phyloP scores from a whole-genome alignment of 1,284 basidiomycete genomes.

The Earliella scabrosa region DNA sequence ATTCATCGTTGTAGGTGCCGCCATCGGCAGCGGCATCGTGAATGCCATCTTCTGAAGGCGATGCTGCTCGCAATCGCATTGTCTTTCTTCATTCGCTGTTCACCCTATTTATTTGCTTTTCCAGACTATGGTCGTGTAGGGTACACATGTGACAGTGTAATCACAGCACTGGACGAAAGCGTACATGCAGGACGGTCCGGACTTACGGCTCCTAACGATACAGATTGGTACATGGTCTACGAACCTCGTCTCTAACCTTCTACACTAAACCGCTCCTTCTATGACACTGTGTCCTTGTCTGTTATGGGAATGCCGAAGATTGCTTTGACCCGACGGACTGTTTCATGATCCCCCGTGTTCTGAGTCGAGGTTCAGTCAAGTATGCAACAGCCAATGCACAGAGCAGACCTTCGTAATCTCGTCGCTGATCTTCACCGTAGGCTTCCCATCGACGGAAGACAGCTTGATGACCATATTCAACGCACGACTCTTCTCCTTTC shows the following conservation, averaged over 20 bases:
- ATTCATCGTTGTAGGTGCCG: conserved; percentile 37
- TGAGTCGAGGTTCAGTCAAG: conserved; percentile 19
- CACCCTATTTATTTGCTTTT: no score
- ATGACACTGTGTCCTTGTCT: conserved; percentile 11
- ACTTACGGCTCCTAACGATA: no score
- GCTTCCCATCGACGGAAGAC: conserved; percentile 68
- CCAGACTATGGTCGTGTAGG: conserved; percentile 8
- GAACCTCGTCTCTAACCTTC: no score
- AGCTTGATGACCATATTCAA: conserved; percentile 96
- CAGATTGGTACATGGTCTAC: neutral
- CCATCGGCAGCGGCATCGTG: conserved; percentile 44
- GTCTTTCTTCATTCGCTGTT: no score
- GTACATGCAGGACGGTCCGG: no score
- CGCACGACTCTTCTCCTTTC: conserved; percentile 70
- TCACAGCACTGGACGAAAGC: no score
- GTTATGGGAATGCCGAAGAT: conserved; percentile 36
- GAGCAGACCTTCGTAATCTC: conserved; percentile 84
- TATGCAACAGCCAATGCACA: neutral
- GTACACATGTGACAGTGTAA: conserved; percentile 7
- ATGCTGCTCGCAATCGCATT: no score
- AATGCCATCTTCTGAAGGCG: conserved; percentile 43
- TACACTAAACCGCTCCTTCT: neutral
- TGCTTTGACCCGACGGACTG: conserved; percentile 48
- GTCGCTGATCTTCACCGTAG: conserved; percentile 93
- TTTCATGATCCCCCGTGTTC: conserved; percentile 51